These are phyloP conservation scores for Kodamaea plutei DNA, from an alignment of 1,139 yeast genomes.

Conservation along the genomic window DNA sequence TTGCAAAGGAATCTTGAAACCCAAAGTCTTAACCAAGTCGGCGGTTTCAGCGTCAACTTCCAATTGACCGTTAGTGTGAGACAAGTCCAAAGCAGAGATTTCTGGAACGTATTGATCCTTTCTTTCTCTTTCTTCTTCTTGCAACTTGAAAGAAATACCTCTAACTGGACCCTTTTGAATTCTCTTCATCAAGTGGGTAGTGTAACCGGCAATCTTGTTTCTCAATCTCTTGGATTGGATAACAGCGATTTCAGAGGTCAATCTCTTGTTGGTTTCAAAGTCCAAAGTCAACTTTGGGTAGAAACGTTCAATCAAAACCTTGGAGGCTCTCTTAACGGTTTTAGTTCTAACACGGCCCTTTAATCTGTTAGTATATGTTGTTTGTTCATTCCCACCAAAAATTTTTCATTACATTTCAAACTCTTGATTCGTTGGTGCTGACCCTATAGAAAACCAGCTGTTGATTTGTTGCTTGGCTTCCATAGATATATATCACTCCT, in stretches of 20 bases:
- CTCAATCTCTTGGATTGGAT: slow-evolving; percentile 99
- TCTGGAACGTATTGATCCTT: slow-evolving; percentile 99
- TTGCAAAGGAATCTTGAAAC: slow-evolving; percentile 92
- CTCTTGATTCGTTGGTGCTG: no score
- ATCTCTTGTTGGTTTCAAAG: slow-evolving; percentile 99
- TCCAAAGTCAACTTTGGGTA: slow-evolving; percentile 99
- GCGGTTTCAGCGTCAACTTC: slow-evolving; percentile 98
- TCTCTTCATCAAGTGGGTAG: slow-evolving; percentile 99
- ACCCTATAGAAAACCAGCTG: no score
- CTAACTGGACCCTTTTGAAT: slow-evolving; percentile 99
- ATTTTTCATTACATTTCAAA: slow-evolving; percentile 6
- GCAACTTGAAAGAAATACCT: slow-evolving; percentile 99
- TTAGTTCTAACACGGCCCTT: slow-evolving; percentile 99
- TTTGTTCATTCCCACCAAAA: slow-evolving; percentile 1
- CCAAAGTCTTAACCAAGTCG: slow-evolving; percentile 92
- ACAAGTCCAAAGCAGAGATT: slow-evolving; percentile 98
- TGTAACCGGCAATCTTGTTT: slow-evolving; percentile 99
- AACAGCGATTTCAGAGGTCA: slow-evolving; percentile 96
- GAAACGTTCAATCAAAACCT: slow-evolving; percentile 99
- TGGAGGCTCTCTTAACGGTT: slow-evolving; percentile 99
- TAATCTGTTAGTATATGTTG: slow-evolving; percentile 25
- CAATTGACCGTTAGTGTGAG: slow-evolving; percentile 94
- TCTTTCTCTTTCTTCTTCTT: slow-evolving; percentile 99
- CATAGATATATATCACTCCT: no score
- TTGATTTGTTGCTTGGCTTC: no score